These are phyloP conservation scores for Daldinia concentrica DNA, from an alignment of 495 filamentous ascomycete genomes.

Conservation along the genomic window DNA sequence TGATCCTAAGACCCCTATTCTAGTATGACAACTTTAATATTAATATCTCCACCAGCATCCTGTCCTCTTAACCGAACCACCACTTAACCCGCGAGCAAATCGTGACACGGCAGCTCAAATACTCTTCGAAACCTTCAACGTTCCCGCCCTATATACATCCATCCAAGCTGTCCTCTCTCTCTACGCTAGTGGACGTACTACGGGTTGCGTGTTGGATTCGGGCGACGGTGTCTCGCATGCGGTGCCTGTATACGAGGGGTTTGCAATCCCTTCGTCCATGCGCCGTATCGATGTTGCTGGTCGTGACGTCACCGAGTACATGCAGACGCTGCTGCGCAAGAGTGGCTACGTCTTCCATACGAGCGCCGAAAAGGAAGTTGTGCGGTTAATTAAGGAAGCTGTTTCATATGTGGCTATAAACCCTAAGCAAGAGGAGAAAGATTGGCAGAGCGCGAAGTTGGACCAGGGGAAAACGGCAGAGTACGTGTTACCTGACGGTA, in stretches of 20 bases:
- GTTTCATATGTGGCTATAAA: conserved; percentile 91
- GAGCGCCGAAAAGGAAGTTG: conserved; percentile 97
- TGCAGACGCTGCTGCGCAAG: conserved; percentile 92
- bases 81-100: conserved; percentile 94
- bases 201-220: conserved; percentile 92
- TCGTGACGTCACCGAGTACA: conserved; percentile 95
- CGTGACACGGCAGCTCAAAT: conserved; percentile 97
- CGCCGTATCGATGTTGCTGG: conserved; percentile 95
- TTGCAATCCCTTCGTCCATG: conserved; percentile 95
- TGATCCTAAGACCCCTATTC: conserved; percentile 18
- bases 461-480: conserved; percentile 78
- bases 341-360: conserved; percentile 95
- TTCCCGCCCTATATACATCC: conserved; percentile 93
- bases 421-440: conserved; percentile 93
- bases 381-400: conserved; percentile 96
- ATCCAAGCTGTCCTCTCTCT: conserved; percentile 97
- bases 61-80: conserved; percentile 94
- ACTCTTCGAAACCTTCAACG: conserved; percentile 99
- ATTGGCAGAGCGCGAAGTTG: conserved; percentile 77
- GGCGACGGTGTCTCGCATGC: conserved; percentile 98
- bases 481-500: conserved; percentile 90
- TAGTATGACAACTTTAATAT: conserved; percentile 1
- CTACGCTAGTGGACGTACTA: conserved; percentile 95
- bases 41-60: conserved; percentile 70
- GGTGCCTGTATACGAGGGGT: conserved; percentile 97